phyloP scores from a whole-genome alignment of 805 yeast genomes.

The Pichia rugopelliculosa region DNA sequence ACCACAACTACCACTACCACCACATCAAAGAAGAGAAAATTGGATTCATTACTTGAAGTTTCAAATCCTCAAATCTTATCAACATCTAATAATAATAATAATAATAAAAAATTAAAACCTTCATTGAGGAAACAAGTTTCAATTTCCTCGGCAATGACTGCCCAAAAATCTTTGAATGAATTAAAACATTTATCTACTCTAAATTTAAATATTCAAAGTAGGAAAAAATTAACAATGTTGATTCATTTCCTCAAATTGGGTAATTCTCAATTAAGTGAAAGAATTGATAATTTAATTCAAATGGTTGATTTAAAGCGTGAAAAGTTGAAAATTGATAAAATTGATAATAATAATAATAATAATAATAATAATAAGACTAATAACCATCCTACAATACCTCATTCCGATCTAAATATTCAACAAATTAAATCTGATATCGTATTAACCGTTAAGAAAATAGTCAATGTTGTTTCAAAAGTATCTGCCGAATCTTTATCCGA shows the following conservation, averaged over 20 bases:
- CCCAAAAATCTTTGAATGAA: conserved; percentile 28
- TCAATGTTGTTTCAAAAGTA: conserved; percentile 76
- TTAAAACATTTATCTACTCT: conserved; percentile 28
- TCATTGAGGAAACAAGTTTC: conserved; percentile 19
- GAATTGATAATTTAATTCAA: conserved; percentile 47
- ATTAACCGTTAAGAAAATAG: conserved; percentile 82
- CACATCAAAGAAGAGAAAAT: not conserved
- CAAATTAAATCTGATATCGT: conserved; percentile 76
- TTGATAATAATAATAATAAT: no score
- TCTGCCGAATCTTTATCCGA: conserved; percentile 71
- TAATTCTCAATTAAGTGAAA: conserved; percentile 62
- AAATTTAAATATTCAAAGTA: conserved; percentile 50
- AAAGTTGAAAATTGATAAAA: not conserved
- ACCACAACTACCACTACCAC: not conserved
- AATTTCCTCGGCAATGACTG: conserved; percentile 24
- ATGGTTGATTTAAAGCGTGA: conserved; percentile 22
- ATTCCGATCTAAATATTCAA: conserved; percentile 23
- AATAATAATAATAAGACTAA: no score
- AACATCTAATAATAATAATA: not conserved
- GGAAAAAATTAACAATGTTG: conserved; percentile 69
- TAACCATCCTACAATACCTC: no score
- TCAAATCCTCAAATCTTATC: no score
- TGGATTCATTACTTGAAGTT: no score
- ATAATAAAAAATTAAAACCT: conserved; percentile 16
- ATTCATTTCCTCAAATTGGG: conserved; percentile 76